A percentile compares a stretch with the other conserved stretches of the same genome.
phyloP scores from a whole-genome alignment of 331 rosid genomes.

The Ulmus americana region DNA sequence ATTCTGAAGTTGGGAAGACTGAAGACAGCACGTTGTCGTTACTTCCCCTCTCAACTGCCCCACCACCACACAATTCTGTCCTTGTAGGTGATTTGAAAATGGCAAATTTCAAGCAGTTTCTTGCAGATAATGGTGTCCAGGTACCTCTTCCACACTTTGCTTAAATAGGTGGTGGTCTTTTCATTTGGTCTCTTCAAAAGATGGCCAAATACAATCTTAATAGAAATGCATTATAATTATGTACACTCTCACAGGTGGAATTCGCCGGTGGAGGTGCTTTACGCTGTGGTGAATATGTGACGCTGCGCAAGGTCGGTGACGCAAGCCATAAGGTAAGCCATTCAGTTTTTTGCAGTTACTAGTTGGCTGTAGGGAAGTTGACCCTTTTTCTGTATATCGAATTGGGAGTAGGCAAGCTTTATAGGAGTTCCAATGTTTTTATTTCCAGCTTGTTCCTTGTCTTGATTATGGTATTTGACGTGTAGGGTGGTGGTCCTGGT shows the following conservation, averaged over 20 bases:
- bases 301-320: constrained; percentile 88
- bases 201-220: constrained; percentile 7
- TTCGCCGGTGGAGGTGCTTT: constrained; percentile 70
- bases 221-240: constrained; percentile 8
- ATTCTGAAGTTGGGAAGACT: constrained; percentile 72
- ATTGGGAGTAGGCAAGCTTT: not conserved
- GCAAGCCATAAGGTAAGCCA: constrained; percentile 69
- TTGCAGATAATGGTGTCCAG: constrained; percentile 85
- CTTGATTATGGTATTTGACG: not conserved
- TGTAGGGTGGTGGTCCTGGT: constrained; percentile 81
- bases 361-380: not conserved
- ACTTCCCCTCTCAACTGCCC: constrained; percentile 57
- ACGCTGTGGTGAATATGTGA: constrained; percentile 91
- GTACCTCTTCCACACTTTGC: constrained; percentile 28
- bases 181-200: not conserved
- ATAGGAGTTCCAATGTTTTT: not conserved
- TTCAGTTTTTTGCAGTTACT: not conserved
- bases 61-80: constrained; percentile 77
- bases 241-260: constrained; percentile 53
- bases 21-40: constrained; percentile 53
- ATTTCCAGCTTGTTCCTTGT: constrained; percentile 15
- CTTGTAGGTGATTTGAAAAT: constrained; percentile 90
- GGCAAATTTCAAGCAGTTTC: constrained; percentile 93
- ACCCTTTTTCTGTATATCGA: not conserved
- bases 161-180: not conserved